Evolutionary conservation across 2,329 filamentous ascomycete genomes (phyloP), one percentile per base, ranked within the genome.

Genomic region (Lachnellula cervina): DNA sequence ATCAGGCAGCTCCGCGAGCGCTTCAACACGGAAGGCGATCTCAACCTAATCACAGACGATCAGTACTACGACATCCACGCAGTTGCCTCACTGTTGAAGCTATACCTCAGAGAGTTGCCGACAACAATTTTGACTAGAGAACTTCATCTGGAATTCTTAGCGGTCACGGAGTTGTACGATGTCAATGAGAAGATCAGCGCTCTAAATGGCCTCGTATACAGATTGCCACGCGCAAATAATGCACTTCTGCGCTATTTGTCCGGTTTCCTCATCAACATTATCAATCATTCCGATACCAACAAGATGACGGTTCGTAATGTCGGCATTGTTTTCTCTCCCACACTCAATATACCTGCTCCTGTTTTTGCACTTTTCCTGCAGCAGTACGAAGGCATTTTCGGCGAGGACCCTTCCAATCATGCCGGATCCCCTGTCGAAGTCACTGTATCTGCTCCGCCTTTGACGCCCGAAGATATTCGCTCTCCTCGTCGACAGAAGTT

Each of bases 271-370:
- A 90, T 96, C 68, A 87, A 88, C 67, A 93, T 99, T 65, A 90
- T 97, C 68, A 91, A 94, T 72, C 91, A 97, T 65, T 80, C 90
- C 6, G 86, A 89, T 64, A 78, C 88, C 59, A 99, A 99, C 77
- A 97, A 97, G 78, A 99, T 99, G 94, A 97, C 89, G 11, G 89
- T 97, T 52, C 86, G 93, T 62, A 99, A 99, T 68, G 90, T 99
- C 53, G 93, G 94, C 61, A 97, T 99, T 65, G 93, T 99, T 55
- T 99, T 99, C 72, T 96, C 94, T 16, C 94, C 94, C 0, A 97
- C 94, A 0, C 80, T 99, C 52, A 97, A 97, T 71, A 96, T 99
- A 44, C 93, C 94, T 0, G 91, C 91, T 0, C 92, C 93, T 0
- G 87, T 99, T 11, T 97, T 99, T 70, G 91, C 92, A 3, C 81